A percentile compares a stretch with the other conserved stretches of the same genome.
phyloP scores from a whole-genome alignment of 2,329 filamentous ascomycete species.

The Cadophora sp. region DNA sequence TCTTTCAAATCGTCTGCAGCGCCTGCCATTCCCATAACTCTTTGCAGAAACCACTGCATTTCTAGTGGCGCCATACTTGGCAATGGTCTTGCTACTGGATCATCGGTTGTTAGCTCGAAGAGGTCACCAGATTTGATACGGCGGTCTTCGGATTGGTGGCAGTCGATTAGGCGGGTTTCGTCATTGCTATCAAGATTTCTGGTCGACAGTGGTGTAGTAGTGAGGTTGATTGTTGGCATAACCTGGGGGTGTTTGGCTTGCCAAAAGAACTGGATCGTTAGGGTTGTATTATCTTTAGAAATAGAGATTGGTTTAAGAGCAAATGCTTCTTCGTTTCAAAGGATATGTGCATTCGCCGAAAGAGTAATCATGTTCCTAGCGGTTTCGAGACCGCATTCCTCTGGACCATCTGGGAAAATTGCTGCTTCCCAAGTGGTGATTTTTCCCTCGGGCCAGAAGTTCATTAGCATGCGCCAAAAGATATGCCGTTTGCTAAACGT shows the following conservation, averaged over 20 bases:
- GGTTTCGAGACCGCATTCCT: constrained; percentile 21
- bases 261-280: constrained; percentile 31
- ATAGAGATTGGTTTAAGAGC: constrained; percentile 29
- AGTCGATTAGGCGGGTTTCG: neutral
- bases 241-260: constrained; percentile 11
- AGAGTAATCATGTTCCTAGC: constrained; percentile 26
- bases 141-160: too few species aligned
- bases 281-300: constrained; percentile 27
- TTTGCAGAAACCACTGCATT: constrained; percentile 30
- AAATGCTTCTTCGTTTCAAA: constrained; percentile 23
- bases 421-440: constrained; percentile 28
- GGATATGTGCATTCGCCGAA: constrained; percentile 14
- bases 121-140: constrained; percentile 18
- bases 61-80: constrained; percentile 27
- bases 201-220: constrained; percentile 22
- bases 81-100: constrained; percentile 27
- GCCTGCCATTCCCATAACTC: constrained; percentile 26
- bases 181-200: constrained; percentile 20
- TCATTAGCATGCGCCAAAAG: constrained; percentile 22
- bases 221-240: constrained; percentile 21
- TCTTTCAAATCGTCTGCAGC: constrained; percentile 7
- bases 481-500: constrained; percentile 14
- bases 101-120: constrained; percentile 27
- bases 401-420: constrained; percentile 24
- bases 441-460: constrained; percentile 30